These are phyloP conservation scores for Pezicula rhizophila DNA, from an alignment of 2,329 filamentous ascomycete genomes.

Conservation along the genomic window DNA sequence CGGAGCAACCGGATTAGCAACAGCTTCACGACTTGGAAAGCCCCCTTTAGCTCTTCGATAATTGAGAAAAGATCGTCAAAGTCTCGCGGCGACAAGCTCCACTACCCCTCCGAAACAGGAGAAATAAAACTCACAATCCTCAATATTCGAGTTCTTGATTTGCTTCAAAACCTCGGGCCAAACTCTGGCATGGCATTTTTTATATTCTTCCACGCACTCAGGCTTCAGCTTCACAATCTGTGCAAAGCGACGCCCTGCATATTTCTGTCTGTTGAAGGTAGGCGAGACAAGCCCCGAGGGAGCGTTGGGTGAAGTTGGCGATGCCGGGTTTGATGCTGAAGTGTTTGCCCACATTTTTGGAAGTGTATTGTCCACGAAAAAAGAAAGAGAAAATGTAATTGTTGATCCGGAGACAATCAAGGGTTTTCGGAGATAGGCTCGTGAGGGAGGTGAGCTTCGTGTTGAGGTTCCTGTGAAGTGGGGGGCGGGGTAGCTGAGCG, in stretches of 20 bases:
- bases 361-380: not conserved
- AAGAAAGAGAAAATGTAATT: not conserved
- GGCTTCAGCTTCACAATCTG: slow-evolving; percentile 70
- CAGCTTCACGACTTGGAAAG: not conserved
- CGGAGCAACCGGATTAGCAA: not conserved
- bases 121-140: slow-evolving; percentile 52
- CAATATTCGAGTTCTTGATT: slow-evolving; percentile 69
- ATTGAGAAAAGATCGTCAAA: not conserved
- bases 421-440: not conserved
- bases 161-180: slow-evolving; percentile 75
- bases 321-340: slow-evolving; percentile 13
- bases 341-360: slow-evolving; percentile 15
- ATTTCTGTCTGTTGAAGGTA: slow-evolving; percentile 18
- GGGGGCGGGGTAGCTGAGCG: no score
- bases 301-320: slow-evolving; percentile 11
- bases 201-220: slow-evolving; percentile 62
- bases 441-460: no score
- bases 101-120: not conserved
- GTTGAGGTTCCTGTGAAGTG: no score
- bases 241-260: slow-evolving; percentile 52
- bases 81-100: not conserved
- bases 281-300: slow-evolving; percentile 2
- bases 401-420: not conserved
- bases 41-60: not conserved
- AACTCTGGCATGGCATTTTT: slow-evolving; percentile 64